phyloP scores from a whole-genome alignment of 2,329 filamentous ascomycete species.

The Colletotrichum endophyticum region DNA sequence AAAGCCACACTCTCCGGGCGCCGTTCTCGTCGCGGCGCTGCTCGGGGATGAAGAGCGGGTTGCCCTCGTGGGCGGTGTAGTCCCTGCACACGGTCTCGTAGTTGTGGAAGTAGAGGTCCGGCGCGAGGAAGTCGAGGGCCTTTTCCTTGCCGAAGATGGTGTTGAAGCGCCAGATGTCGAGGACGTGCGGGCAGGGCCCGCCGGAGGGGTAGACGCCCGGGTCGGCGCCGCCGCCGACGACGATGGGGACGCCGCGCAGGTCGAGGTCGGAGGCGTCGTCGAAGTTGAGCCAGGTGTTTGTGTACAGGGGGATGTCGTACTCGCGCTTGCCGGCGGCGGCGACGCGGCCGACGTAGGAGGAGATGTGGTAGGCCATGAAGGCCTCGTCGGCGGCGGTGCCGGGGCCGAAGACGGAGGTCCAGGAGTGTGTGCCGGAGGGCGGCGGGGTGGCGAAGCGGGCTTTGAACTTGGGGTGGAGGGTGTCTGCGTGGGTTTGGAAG shows the following conservation, averaged over 20 bases:
- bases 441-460: constrained; percentile 27
- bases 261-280: constrained; percentile 35
- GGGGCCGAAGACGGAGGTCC: constrained; percentile 37
- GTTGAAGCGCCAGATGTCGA: constrained; percentile 45
- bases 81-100: constrained; percentile 47
- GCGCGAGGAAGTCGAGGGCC: constrained; percentile 48
- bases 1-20: constrained; percentile 44
- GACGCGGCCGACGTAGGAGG: constrained; percentile 37
- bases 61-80: constrained; percentile 42
- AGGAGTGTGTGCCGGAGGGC: constrained; percentile 30
- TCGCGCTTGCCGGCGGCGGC: constrained; percentile 37
- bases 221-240: constrained; percentile 37
- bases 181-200: constrained; percentile 33
- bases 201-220: constrained; percentile 42
- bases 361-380: constrained; percentile 41
- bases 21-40: constrained; percentile 54
- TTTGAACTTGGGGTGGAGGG: constrained; percentile 32
- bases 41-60: constrained; percentile 57
- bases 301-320: constrained; percentile 36
- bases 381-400: constrained; percentile 33
- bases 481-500: constrained; percentile 19
- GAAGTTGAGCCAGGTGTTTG: constrained; percentile 41
- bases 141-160: constrained; percentile 28
- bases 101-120: constrained; percentile 54
- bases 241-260: constrained; percentile 32